Percentiles rank a stretch among this genome's conserved stretches.
Conservation (phyloP, 352 stramenopile species). For the Phytophthora colocasiae region DNA sequence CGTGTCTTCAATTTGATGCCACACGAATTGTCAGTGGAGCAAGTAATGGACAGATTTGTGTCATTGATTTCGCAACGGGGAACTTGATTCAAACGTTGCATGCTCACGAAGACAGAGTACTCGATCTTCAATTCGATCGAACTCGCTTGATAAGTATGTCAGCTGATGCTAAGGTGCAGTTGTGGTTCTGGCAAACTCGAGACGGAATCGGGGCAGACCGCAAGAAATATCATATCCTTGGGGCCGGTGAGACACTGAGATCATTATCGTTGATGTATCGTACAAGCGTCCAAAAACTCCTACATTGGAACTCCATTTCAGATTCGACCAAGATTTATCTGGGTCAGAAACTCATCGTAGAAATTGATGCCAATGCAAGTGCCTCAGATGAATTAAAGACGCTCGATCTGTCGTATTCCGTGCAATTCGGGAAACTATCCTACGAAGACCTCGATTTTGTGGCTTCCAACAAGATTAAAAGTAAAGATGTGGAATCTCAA, state of each 20-base stretch:
- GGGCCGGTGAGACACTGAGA: slow-evolving; percentile 69
- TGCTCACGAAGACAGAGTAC: slow-evolving; percentile 49
- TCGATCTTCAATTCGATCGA: slow-evolving; percentile 82
- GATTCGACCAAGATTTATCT: slow-evolving; percentile 80
- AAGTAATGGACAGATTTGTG: slow-evolving; percentile 60
- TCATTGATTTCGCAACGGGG: slow-evolving; percentile 79
- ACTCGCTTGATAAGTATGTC: slow-evolving; percentile 75
- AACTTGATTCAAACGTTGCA: slow-evolving; percentile 72
- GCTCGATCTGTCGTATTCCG: slow-evolving; percentile 56
- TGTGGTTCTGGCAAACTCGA: slow-evolving; percentile 78
- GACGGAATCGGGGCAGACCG: slow-evolving; percentile 46
- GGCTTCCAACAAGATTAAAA: slow-evolving; percentile 60
- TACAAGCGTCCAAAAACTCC: slow-evolving; percentile 69
- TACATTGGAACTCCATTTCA: slow-evolving; percentile 73
- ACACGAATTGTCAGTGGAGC: slow-evolving; percentile 75
- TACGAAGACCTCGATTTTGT: slow-evolving; percentile 75
- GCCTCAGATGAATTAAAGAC: slow-evolving; percentile 66
- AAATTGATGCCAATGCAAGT: slow-evolving; percentile 46
- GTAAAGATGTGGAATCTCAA: slow-evolving; percentile 61
- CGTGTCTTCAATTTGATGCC: slow-evolving; percentile 80
- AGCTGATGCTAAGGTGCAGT: slow-evolving; percentile 53
- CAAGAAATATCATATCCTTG: slow-evolving; percentile 81
- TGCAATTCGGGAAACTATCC: slow-evolving; percentile 62
- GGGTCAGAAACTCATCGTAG: slow-evolving; percentile 79
- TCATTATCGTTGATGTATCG: slow-evolving; percentile 84